Percentiles rank a stretch among this genome's conserved stretches.
phyloP scores from a whole-genome alignment of 441 rosid species.

The Cnidoscolus chayamansa region DNA sequence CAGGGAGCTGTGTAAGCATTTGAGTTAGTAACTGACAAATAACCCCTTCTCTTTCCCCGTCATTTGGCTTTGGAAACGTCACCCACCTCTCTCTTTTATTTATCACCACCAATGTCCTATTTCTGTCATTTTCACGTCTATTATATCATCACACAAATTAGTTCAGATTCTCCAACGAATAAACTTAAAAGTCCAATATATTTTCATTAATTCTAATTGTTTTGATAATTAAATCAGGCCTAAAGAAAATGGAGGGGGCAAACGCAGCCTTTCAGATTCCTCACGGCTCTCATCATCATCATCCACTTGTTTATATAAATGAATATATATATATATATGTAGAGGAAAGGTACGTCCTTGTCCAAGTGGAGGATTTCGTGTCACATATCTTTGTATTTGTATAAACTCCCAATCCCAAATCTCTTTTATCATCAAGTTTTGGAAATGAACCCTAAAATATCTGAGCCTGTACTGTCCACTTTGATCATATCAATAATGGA shows the following conservation, averaged over 20 bases:
- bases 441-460: not conserved
- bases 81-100: not conserved
- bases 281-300: constrained; percentile 39
- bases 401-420: not conserved
- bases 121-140: no score
- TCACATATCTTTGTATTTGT: not conserved
- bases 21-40: no score
- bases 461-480: not conserved
- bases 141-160: no score
- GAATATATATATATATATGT: no score
- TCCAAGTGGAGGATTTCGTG: constrained; percentile 25
- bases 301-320: constrained; percentile 23
- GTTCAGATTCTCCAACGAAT: no score
- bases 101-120: no score
- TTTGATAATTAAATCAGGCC: not conserved
- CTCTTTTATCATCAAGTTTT: not conserved
- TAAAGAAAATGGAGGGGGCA: not conserved
- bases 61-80: not conserved
- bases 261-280: constrained; percentile 37
- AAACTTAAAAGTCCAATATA: no score
- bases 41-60: not conserved
- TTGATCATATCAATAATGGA: no score
- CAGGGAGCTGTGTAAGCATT: not conserved
- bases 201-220: no score
- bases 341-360: constrained; percentile 21